Evolutionary conservation across 2,329 filamentous ascomycete genomes (phyloP), one percentile per base, ranked within the genome.

Genomic region (Taxawa tesnikishii): DNA sequence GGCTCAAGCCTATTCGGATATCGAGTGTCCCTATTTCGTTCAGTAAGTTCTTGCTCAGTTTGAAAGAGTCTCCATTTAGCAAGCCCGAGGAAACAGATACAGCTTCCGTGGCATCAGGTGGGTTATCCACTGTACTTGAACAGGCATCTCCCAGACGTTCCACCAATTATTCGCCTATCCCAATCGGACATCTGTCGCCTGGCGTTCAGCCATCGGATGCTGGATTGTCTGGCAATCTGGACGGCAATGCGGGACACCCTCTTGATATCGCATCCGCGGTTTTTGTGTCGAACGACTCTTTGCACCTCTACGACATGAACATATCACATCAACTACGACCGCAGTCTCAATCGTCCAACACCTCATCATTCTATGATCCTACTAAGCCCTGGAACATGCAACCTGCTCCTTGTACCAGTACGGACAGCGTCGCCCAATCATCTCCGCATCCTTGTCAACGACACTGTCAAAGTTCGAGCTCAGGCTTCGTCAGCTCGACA

Each of bases 321-420:
- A 63, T 64, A 16, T 60, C 57, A 3, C 54, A 60, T 31, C 59
- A 62, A 42, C 44, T 64, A 10, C 58, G 60, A 5, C 61, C 56
- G 5, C 51, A 52, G 11, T 63, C 59, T 3, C 44, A 54, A 9
- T 51, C 56, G 3, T 60, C 57, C n/a, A 38, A 41, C 18, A 23
- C 28, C 3, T 29, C 33, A 10, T 31, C 28, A 11, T 31, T 14
- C 17, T 17, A 23, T n/a, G 11, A 23, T 21, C 8, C 17, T 9
- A 32, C 15, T 10, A 29, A 32, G 11, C 15, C 26, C 2, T 24
- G 27, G 2, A 29, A 13, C 9, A 23, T 31, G 17, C 30, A 29
- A 7, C 29, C 15, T 9, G 13, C 27, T 13, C 28, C 12, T 13
- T 30, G 26, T 21, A 30, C 31, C 15, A 29, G 25, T 24, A 25